Conservation (phyloP, 2,329 filamentous ascomycete species). For the Colletotrichum australisinense region DNA sequence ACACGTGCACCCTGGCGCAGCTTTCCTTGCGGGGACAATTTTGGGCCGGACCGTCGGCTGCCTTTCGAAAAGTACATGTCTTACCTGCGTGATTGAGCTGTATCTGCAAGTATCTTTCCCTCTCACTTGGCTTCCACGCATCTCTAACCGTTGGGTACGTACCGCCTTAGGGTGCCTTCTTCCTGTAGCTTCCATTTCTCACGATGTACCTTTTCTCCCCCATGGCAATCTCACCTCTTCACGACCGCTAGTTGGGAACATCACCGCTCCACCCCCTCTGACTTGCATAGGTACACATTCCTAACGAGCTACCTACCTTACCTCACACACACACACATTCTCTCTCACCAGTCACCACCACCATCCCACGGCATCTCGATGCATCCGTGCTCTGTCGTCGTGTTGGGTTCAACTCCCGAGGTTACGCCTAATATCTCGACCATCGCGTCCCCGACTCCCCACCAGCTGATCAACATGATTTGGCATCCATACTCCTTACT, state of each 20-base stretch:
- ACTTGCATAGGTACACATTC: neutral
- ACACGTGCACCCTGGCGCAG: constrained; percentile 37
- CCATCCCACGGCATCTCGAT: neutral
- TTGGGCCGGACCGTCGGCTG: neutral
- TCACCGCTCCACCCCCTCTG: neutral
- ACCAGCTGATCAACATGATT: neutral
- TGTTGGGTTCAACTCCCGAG: neutral
- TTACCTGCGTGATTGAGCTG: neutral
- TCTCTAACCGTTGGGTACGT: neutral
- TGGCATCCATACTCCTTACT: no score
- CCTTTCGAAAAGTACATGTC: neutral
- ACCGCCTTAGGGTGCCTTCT: neutral
- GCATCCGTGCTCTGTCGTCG: neutral
- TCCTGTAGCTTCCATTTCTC: neutral
- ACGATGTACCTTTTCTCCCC: neutral
- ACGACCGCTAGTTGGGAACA: neutral
- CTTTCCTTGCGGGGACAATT: constrained; percentile 16
- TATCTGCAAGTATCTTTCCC: neutral
- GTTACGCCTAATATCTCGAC: neutral
- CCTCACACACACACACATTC: neutral
- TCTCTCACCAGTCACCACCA: neutral
- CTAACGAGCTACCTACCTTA: neutral
- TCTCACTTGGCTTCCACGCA: neutral
- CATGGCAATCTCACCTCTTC: neutral
- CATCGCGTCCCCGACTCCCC: neutral